phyloP scores from a whole-genome alignment of 177 flowering plant genomes.

The Vitis hybrid region DNA sequence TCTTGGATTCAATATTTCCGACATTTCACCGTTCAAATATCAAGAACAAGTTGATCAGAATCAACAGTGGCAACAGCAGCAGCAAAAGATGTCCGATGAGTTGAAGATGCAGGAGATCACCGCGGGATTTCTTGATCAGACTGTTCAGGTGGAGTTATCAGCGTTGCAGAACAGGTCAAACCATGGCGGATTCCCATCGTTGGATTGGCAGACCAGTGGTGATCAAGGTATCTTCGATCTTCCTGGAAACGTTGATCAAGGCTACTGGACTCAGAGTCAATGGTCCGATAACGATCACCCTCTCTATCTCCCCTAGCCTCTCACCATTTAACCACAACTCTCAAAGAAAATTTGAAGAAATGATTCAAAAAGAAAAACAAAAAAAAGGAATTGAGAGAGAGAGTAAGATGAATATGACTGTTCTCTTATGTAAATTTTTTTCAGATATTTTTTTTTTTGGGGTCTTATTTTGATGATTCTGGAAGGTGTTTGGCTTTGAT shows the following conservation, averaged over 20 bases:
- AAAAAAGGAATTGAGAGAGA: slow-evolving; percentile 1
- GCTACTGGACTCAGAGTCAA: slow-evolving; percentile 64
- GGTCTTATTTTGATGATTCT: slow-evolving; percentile 8
- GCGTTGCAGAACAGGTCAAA: slow-evolving; percentile 22
- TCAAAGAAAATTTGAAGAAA: slow-evolving; percentile 11
- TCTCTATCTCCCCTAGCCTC: slow-evolving; percentile 50
- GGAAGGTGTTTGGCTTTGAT: slow-evolving; percentile 20
- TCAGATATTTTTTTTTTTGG: slow-evolving; percentile 4
- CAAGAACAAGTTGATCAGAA: slow-evolving; percentile 2
- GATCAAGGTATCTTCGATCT: slow-evolving; percentile 60
- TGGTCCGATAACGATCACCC: slow-evolving; percentile 61
- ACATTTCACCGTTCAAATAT: slow-evolving; percentile 19
- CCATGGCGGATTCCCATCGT: slow-evolving; percentile 36
- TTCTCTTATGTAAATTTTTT: slow-evolving; percentile 18
- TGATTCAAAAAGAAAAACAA: slow-evolving; percentile 1
- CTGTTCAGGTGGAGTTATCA: slow-evolving; percentile 33
- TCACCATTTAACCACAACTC: neutral
- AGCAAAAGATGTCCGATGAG: slow-evolving; percentile 24
- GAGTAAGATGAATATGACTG: slow-evolving; percentile 13
- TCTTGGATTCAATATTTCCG: slow-evolving; percentile 28
- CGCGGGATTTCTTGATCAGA: slow-evolving; percentile 34
- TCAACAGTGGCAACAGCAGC: slow-evolving; percentile 16
- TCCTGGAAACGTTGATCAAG: slow-evolving; percentile 54
- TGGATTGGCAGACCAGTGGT: slow-evolving; percentile 54
- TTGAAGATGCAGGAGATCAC: slow-evolving; percentile 34